A percentile compares a stretch with the other conserved stretches of the same genome.
phyloP scores from a whole-genome alignment of 2,329 filamentous ascomycete species.

The Boeremia lycopersici region DNA sequence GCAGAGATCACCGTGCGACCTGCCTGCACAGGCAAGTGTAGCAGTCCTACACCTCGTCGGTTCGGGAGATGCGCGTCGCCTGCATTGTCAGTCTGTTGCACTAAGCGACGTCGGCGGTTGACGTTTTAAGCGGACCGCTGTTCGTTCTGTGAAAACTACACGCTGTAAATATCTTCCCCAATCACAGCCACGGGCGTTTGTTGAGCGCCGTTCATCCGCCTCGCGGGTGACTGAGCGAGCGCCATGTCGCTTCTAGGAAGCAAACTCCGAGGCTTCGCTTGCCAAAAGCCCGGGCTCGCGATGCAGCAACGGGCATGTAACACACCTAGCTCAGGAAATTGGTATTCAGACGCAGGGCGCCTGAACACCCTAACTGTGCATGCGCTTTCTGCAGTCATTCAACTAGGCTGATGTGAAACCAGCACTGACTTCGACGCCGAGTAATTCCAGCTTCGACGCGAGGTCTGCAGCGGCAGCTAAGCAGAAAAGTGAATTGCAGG shows the following conservation, averaged over 20 bases:
- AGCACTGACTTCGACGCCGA: no score
- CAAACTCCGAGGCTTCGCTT: constrained; percentile 4
- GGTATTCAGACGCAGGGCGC: neutral
- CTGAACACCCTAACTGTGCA: constrained; percentile 3
- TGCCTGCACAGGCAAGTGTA: neutral
- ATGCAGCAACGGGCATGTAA: neutral
- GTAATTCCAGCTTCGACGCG: no score
- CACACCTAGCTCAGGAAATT: neutral
- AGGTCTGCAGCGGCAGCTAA: no score
- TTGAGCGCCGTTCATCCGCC: constrained; percentile 8
- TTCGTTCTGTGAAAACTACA: no score
- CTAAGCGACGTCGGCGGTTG: constrained; percentile 9
- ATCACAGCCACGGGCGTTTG: constrained; percentile 6
- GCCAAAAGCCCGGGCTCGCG: constrained; percentile 4
- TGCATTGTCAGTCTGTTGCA: constrained; percentile 8
- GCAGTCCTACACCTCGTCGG: constrained; percentile 9
- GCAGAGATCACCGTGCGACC: constrained; percentile 10
- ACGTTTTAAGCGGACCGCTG: no score
- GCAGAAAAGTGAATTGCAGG: no score
- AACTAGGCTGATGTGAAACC: no score
- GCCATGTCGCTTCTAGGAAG: constrained; percentile 1
- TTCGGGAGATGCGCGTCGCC: constrained; percentile 6
- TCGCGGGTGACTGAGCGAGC: neutral
- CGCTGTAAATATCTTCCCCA: neutral
- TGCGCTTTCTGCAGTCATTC: neutral